These are phyloP conservation scores for Sugiyamaella xylanicola DNA, from an alignment of 1,139 yeast genomes.

Conservation along the genomic window DNA sequence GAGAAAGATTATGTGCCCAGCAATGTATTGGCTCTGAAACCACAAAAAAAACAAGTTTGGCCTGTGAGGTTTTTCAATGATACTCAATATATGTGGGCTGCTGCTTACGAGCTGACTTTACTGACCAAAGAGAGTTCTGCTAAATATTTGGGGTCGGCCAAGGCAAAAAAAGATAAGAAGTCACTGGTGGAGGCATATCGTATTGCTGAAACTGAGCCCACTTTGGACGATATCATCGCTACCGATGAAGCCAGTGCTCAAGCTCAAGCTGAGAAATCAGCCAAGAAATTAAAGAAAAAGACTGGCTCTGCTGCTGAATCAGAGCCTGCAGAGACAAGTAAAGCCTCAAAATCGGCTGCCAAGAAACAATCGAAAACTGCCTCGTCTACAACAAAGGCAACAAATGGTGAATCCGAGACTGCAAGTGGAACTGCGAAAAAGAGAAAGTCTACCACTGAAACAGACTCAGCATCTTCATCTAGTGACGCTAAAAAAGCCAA, in stretches of 20 bases:
- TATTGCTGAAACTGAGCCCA: slow-evolving; percentile 46
- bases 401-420: neutral
- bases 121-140: slow-evolving; percentile 38
- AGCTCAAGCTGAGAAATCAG: slow-evolving; percentile 19
- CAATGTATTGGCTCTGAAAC: slow-evolving; percentile 36
- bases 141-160: slow-evolving; percentile 28
- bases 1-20: slow-evolving; percentile 25
- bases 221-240: slow-evolving; percentile 32
- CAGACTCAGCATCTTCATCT: neutral
- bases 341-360: neutral
- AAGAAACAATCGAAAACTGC: slow-evolving; percentile 10
- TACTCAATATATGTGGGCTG: slow-evolving; percentile 40
- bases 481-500: slow-evolving; percentile 12
- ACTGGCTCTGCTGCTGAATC: neutral
- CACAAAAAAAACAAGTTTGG: slow-evolving; percentile 31
- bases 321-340: slow-evolving; percentile 16
- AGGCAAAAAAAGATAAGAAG: slow-evolving; percentile 40
- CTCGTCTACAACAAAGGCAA: neutral
- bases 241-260: slow-evolving; percentile 10
- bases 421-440: neutral
- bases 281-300: slow-evolving; percentile 23
- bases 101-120: slow-evolving; percentile 36
- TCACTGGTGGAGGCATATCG: slow-evolving; percentile 55
- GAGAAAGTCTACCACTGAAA: neutral
- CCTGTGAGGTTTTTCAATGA: slow-evolving; percentile 45